Evolutionary conservation across 2,329 filamentous ascomycete species (phyloP), one percentile per base, ranked within the genome.

Genomic region (Alternaria novae-zelandiae): DNA sequence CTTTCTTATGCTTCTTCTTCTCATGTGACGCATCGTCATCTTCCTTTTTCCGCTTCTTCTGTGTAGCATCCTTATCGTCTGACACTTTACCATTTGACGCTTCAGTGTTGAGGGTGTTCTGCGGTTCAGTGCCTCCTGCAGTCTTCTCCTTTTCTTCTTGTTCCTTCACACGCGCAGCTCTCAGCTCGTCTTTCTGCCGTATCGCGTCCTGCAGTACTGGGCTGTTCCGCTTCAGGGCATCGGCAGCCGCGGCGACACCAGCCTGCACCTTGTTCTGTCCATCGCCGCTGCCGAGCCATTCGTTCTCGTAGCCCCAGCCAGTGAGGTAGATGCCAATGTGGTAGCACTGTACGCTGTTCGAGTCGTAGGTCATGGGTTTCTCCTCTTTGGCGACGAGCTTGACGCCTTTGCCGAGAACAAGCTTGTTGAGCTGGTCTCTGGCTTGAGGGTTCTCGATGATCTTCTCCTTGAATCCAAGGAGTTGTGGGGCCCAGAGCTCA

Each of bases 181-280:
- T 50, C 17, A 76, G 17, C 25, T 74, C 72, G 7, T 69, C 57
- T 41, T 77, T 76, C 58, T 70, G 67, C 20, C 54, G 69, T 4
- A 65, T 61, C 0, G 70, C 73, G 17, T 67, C 59, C 36, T 69
- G 61, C 2, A 70, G 47, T 4, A 70, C 64, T 8, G 41, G 15
- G 21, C 64, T 72, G 26, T 71, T 72, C 47, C 70, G 89, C 45
- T 85, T 82, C 74, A 94, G 72, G 0, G 90, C 90, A 68, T 83
- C 82, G 45, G 82, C 79, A 1, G 92, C 92, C 1, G 91, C 91
- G 68, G 86, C 89, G 13, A 86, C 82, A 0, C 89, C 89, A 1
- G 91, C 92, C 60, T 92, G 89, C 60, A 86, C 88, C 80, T 93
- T 93, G 58, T 86, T 88, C 66, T 88, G 80, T 1, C 86, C 91